Evolutionary conservation across 2,329 filamentous ascomycete species (phyloP).

Genomic region (Bipolaris gigantea): DNA sequence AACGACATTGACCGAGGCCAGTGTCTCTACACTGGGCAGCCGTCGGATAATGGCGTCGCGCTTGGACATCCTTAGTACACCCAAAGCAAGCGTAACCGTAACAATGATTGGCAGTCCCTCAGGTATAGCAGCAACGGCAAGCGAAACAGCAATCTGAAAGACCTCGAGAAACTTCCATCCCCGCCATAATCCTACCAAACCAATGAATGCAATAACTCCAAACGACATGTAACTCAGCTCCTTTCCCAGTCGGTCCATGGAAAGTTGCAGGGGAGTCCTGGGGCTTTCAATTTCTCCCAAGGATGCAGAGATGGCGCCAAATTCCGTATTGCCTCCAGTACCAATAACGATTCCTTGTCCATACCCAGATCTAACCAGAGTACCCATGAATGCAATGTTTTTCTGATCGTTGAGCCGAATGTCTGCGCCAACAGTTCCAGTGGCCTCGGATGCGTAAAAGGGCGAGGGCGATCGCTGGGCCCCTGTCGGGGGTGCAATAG

Average conservation of each 20-base stretch:
- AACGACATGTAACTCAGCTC: constrained; percentile 98
- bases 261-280: constrained; percentile 87
- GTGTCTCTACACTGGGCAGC: constrained; percentile 93
- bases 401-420: constrained; percentile 72
- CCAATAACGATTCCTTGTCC: constrained; percentile 97
- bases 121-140: constrained; percentile 93
- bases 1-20: constrained; percentile 99
- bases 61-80: constrained; percentile 94
- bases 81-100: constrained; percentile 91
- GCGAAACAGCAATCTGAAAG: constrained; percentile 95
- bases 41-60: constrained; percentile 93
- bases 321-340: constrained; percentile 90
- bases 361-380: constrained; percentile 89
- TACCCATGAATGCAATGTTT: constrained; percentile 98
- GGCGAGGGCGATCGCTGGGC: constrained; percentile 56
- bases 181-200: constrained; percentile 84
- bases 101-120: constrained; percentile 98
- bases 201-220: constrained; percentile 89
- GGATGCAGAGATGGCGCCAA: constrained; percentile 93
- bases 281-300: constrained; percentile 95
- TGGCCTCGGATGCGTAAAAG: constrained; percentile 61
- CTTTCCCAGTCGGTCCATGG: constrained; percentile 96
- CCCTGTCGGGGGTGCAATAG: constrained; percentile 50
- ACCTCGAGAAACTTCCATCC: constrained; percentile 90
- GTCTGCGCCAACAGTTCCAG: constrained; percentile 63